Evolutionary conservation across 768 basidiomycete genomes (phyloP).

Genomic region (Tephrocybe rancida): DNA sequence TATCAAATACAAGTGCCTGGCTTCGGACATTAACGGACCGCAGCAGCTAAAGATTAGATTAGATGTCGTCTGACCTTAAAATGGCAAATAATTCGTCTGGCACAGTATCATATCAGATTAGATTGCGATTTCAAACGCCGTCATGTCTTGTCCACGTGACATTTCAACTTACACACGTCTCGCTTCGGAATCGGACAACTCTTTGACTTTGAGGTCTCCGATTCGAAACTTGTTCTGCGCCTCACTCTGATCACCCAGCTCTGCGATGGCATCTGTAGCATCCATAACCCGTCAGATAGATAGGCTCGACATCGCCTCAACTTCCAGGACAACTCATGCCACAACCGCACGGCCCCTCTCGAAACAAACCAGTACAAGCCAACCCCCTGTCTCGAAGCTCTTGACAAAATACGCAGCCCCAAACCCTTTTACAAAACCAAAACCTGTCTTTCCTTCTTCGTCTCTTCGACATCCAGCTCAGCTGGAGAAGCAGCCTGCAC

Average conservation of each 20-base stretch:
- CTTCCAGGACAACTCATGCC: constrained; percentile 16
- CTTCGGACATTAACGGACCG: too few species aligned
- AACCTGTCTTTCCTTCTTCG: constrained; percentile 38
- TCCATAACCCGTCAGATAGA: constrained; percentile 70
- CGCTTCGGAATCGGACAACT: neutral
- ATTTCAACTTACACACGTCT: neutral
- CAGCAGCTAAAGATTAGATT: too few species aligned
- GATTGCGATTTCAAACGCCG: neutral
- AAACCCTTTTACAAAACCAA: constrained; percentile 44
- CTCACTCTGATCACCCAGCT: neutral
- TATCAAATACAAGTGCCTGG: too few species aligned
- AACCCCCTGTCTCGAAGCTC: constrained; percentile 66
- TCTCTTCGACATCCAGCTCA: constrained; percentile 41
- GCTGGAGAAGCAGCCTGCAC: constrained; percentile 19
- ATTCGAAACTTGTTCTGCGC: neutral
- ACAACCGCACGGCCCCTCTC: constrained; percentile 27
- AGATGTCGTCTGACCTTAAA: too few species aligned
- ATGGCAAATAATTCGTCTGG: too few species aligned
- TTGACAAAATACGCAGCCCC: constrained; percentile 77
- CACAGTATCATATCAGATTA: too few species aligned
- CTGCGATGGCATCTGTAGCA: constrained; percentile 52
- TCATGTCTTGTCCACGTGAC: neutral
- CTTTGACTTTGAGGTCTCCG: too few species aligned
- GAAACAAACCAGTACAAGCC: constrained; percentile 53
- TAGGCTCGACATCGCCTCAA: constrained; percentile 60